Percentiles rank a stretch among this genome's conserved stretches.
These are phyloP conservation scores for Plicaturopsis crispa DNA, from an alignment of 768 basidiomycete genomes.

Conservation along the genomic window DNA sequence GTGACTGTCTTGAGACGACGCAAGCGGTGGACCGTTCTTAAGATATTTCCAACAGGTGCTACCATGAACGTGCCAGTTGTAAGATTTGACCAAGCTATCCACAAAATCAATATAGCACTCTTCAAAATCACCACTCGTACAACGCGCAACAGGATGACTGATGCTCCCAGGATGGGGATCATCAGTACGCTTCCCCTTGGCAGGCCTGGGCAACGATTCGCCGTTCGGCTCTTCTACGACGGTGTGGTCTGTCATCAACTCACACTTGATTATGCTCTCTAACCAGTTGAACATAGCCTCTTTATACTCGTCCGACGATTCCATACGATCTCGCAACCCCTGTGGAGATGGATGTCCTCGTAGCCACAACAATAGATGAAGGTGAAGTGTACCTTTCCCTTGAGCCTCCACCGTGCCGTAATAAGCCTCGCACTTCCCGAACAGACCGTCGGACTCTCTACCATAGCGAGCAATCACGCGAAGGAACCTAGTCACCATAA, in stretches of 20 bases:
- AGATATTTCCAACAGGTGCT: conserved; percentile 10
- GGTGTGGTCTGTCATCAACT: conserved; percentile 5
- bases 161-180: neutral
- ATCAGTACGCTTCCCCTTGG: neutral
- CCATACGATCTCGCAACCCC: conserved; percentile 8
- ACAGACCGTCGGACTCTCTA: conserved; percentile 6
- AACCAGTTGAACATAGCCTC: conserved; percentile 1
- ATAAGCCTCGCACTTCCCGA: conserved; percentile 11
- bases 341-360: conserved; percentile 15
- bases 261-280: conserved; percentile 4
- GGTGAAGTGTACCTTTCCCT: conserved; percentile 20
- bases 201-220: neutral
- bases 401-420: conserved; percentile 20
- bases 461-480: neutral
- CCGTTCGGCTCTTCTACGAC: neutral
- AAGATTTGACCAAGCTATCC: conserved; percentile 4
- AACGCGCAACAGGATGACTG: neutral
- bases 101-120: neutral
- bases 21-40: too few relatives aligned
- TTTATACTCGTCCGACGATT: conserved; percentile 1
- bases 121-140: neutral
- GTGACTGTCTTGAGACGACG: too few relatives aligned
- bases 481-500: neutral
- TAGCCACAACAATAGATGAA: conserved; percentile 24
- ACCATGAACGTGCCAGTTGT: conserved; percentile 7